Conservation (phyloP, 129 eudicot species). For the Ambrosia artemisiifolia region DNA sequence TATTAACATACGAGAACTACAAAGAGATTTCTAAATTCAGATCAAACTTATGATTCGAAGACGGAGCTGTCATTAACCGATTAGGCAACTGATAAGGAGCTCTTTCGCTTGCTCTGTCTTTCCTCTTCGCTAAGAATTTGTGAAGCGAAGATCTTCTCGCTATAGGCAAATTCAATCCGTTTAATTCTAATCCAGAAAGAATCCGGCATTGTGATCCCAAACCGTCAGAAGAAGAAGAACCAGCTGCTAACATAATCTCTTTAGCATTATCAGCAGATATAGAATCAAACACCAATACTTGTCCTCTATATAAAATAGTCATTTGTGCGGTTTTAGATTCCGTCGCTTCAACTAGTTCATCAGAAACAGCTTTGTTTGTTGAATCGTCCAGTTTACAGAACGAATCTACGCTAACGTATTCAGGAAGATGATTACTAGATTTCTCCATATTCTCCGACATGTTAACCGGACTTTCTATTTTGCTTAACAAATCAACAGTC, state of each 20-base stretch:
- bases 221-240: not conserved
- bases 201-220: not conserved
- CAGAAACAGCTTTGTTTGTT: slow-evolving; percentile 10
- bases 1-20: not conserved
- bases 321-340: slow-evolving; percentile 34
- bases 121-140: slow-evolving; percentile 61
- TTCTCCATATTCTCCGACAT: not conserved
- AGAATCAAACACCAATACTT: slow-evolving; percentile 54
- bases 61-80: slow-evolving; percentile 1
- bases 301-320: slow-evolving; percentile 68
- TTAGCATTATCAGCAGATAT: slow-evolving; percentile 44
- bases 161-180: slow-evolving; percentile 48
- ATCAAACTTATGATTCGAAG: slow-evolving; percentile 32
- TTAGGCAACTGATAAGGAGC: slow-evolving; percentile 35
- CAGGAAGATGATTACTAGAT: slow-evolving; percentile 25
- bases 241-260: slow-evolving; percentile 44
- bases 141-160: slow-evolving; percentile 63
- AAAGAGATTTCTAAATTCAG: slow-evolving; percentile 29
- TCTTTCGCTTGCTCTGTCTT: slow-evolving; percentile 46
- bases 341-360: not conserved
- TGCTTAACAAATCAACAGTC: slow-evolving; percentile 31
- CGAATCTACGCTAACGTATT: slow-evolving; percentile 3
- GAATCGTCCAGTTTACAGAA: slow-evolving; percentile 7
- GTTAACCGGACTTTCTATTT: slow-evolving; percentile 14
- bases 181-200: not conserved